A percentile compares a stretch with the other conserved stretches of the same genome.
Evolutionary conservation across 345 rosid genomes (phyloP).

Genomic region (Arabis alpina): DNA sequence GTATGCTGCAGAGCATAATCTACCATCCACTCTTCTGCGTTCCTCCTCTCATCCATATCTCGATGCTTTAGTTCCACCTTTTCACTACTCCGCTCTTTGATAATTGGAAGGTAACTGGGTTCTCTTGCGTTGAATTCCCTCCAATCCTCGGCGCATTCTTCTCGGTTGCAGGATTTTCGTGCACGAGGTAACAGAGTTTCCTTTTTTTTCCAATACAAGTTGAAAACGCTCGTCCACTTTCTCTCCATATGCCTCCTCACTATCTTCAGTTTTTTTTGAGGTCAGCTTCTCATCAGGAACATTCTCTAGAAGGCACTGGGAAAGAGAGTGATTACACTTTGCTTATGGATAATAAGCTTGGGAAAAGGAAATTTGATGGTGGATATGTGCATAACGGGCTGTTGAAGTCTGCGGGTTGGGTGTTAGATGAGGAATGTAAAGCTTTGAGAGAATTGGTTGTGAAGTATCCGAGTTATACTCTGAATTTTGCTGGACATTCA

Average conservation of each 20-base stretch:
- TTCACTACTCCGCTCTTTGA: conserved; percentile 55
- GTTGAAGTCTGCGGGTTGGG: conserved; percentile 84
- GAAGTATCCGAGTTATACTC: conserved; percentile 71
- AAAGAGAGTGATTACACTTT: conserved; percentile 87
- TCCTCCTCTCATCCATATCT: conserved; percentile 58
- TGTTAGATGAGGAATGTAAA: conserved; percentile 77
- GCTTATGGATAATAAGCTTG: conserved; percentile 86
- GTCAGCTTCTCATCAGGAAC: conserved; percentile 6
- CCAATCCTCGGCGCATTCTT: conserved; percentile 39
- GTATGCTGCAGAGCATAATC: conserved; percentile 77
- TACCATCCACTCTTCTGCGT: conserved; percentile 81
- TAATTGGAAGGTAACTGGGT: conserved; percentile 61
- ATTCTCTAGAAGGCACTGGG: not conserved
- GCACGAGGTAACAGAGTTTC: conserved; percentile 15
- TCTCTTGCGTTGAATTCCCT: conserved; percentile 64
- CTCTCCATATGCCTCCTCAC: not conserved
- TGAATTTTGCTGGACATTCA: conserved; percentile 93
- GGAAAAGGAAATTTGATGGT: conserved; percentile 77
- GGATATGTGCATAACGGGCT: conserved; percentile 97
- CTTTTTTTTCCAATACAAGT: conserved; percentile 25
- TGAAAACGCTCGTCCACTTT: conserved; percentile 33
- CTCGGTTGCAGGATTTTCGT: conserved; percentile 29
- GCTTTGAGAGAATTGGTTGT: conserved; percentile 65
- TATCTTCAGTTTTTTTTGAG: conserved; percentile 5
- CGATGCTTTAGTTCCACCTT: conserved; percentile 71